These are phyloP conservation scores for Debaryomyces sp. DNA, from an alignment of 1,139 yeast species.

Conservation along the genomic window DNA sequence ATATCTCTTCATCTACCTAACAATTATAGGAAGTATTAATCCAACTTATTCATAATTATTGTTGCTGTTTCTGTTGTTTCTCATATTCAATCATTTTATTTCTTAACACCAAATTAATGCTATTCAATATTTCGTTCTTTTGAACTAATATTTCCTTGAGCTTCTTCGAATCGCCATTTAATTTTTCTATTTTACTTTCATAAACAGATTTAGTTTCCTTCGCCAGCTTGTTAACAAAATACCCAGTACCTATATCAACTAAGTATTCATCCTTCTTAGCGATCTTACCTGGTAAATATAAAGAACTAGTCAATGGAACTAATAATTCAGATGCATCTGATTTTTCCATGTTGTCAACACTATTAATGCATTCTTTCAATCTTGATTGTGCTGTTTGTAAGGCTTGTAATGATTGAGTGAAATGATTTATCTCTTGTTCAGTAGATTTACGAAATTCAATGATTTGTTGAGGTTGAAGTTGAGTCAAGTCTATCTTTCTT, in stretches of 20 bases:
- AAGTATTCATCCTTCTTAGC: slow-evolving; percentile 67
- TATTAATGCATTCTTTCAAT: slow-evolving; percentile 77
- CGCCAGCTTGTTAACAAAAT: slow-evolving; percentile 79
- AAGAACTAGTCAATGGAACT: slow-evolving; percentile 86
- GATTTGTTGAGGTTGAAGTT: slow-evolving; percentile 81
- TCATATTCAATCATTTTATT: slow-evolving; percentile 47
- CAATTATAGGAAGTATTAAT: neutral
- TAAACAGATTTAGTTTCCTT: slow-evolving; percentile 75
- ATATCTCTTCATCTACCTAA: neutral
- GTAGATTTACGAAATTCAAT: slow-evolving; percentile 82
- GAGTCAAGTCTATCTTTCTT: slow-evolving; percentile 57
- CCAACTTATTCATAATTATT: neutral
- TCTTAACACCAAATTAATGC: slow-evolving; percentile 55
- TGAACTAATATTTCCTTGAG: slow-evolving; percentile 73
- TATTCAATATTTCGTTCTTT: slow-evolving; percentile 56
- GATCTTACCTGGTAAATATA: slow-evolving; percentile 84
- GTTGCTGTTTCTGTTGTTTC: slow-evolving; percentile 28
- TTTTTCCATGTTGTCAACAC: slow-evolving; percentile 60
- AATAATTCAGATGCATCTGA: slow-evolving; percentile 56
- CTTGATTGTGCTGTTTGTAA: slow-evolving; percentile 81
- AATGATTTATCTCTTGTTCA: slow-evolving; percentile 84
- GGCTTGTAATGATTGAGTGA: slow-evolving; percentile 82
- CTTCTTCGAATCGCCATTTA: slow-evolving; percentile 73
- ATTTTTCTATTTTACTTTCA: slow-evolving; percentile 69
- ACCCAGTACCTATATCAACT: slow-evolving; percentile 97